These are phyloP conservation scores for Warburgia ugandensis DNA, from an alignment of 164 flowering plant species.

Conservation along the genomic window DNA sequence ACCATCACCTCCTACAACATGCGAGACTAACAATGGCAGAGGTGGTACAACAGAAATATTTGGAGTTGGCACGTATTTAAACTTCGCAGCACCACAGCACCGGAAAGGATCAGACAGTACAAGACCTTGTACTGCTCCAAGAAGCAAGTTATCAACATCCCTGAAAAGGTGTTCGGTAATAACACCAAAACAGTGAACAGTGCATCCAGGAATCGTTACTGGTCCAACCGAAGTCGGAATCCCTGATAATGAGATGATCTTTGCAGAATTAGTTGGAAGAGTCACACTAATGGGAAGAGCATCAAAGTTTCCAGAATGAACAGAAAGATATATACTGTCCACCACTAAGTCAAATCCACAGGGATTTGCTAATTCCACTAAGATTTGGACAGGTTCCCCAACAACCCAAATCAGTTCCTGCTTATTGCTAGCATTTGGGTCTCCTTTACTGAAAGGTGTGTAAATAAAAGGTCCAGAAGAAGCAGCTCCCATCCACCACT, in stretches of 20 bases:
- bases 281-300: slow-evolving; percentile 82
- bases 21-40: slow-evolving; percentile 77
- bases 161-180: slow-evolving; percentile 86
- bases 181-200: slow-evolving; percentile 92
- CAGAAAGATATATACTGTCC: slow-evolving; percentile 91
- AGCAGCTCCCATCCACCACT: slow-evolving; percentile 99
- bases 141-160: slow-evolving; percentile 90
- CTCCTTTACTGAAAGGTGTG: slow-evolving; percentile 98
- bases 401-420: slow-evolving; percentile 90
- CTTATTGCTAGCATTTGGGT: slow-evolving; percentile 53
- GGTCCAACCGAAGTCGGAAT: slow-evolving; percentile 85
- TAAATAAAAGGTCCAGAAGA: slow-evolving; percentile 97
- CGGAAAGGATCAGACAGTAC: slow-evolving; percentile 97
- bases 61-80: slow-evolving; percentile 59
- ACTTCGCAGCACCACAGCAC: slow-evolving; percentile 76
- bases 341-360: slow-evolving; percentile 91
- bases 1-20: slow-evolving; percentile 90
- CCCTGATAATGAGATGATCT: slow-evolving; percentile 84
- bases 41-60: slow-evolving; percentile 77
- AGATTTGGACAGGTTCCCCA: slow-evolving; percentile 93
- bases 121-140: slow-evolving; percentile 95
- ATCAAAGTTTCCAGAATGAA: slow-evolving; percentile 80
- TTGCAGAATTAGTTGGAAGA: slow-evolving; percentile 87
- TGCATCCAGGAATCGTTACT: slow-evolving; percentile 85
- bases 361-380: slow-evolving; percentile 98